These are phyloP conservation scores for Xylaria intraflava DNA, from an alignment of 495 filamentous ascomycete species.

Conservation along the genomic window DNA sequence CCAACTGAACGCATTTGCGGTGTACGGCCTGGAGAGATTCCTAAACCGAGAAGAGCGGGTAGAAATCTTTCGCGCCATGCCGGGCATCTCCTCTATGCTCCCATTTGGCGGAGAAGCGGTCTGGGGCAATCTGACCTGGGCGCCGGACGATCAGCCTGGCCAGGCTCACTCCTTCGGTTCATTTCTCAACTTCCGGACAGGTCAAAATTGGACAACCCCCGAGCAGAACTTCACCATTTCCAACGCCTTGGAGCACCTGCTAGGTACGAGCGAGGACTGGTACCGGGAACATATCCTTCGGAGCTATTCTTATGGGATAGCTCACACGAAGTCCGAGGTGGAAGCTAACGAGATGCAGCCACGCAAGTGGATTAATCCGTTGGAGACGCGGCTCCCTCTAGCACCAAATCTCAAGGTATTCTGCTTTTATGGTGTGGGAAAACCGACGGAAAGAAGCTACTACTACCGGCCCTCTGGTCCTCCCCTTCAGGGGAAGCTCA, in stretches of 20 bases:
- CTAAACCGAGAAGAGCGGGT: conserved; percentile 80
- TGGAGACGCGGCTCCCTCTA: conserved; percentile 81
- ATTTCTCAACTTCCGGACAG: conserved; percentile 77
- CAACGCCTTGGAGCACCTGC: conserved; percentile 69
- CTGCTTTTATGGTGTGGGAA: conserved; percentile 93
- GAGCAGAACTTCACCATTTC: conserved; percentile 70
- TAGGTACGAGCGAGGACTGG: conserved; percentile 75
- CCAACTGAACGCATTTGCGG: conserved; percentile 93
- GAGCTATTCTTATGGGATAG: conserved; percentile 85
- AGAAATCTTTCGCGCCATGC: conserved; percentile 95
- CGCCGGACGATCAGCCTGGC: conserved; percentile 76
- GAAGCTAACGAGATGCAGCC: conserved; percentile 78
- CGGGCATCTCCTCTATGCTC: conserved; percentile 91
- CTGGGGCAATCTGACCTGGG: conserved; percentile 86
- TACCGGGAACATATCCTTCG: conserved; percentile 62
- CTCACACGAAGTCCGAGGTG: conserved; percentile 72
- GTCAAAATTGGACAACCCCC: conserved; percentile 47
- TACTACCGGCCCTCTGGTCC: conserved; percentile 75
- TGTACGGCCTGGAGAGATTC: conserved; percentile 96
- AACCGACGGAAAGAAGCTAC: conserved; percentile 85
- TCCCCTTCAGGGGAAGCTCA: conserved; percentile 55
- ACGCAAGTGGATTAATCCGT: conserved; percentile 88
- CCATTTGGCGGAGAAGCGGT: conserved; percentile 92
- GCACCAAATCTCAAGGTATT: conserved; percentile 93
- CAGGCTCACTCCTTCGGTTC: conserved; percentile 69